Percentiles rank a stretch among this genome's conserved stretches.
These are phyloP conservation scores for Solanum sparsipilum DNA, from an alignment of 257 asterid species.

Conservation along the genomic window DNA sequence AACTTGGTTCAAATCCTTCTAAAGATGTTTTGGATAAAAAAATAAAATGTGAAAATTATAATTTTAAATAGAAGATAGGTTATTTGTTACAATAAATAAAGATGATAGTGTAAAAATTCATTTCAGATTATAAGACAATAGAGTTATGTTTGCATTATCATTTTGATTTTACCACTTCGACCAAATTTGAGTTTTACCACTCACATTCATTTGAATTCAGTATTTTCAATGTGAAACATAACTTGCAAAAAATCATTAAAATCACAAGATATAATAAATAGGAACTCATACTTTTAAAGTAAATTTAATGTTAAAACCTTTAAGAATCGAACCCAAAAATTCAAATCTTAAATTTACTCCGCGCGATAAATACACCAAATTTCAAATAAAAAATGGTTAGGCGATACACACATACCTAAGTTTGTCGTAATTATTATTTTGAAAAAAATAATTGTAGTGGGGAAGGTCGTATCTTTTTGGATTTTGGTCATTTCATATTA, in stretches of 20 bases:
- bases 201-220: too few relatives aligned
- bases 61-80: not conserved
- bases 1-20: not conserved
- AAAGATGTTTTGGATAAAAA: not conserved
- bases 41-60: not conserved
- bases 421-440: not conserved
- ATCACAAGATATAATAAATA: too few relatives aligned
- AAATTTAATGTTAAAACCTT: too few relatives aligned
- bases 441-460: not conserved
- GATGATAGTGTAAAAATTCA: not conserved
- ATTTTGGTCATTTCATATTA: not conserved
- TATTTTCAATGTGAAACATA: too few relatives aligned
- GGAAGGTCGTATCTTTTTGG: not conserved
- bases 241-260: too few relatives aligned
- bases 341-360: not conserved
- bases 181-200: rapidly evolving
- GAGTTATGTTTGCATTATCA: too few relatives aligned
- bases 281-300: not conserved
- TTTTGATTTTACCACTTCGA: not conserved
- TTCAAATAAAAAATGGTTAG: not conserved
- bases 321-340: not conserved
- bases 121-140: not conserved
- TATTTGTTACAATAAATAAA: not conserved
- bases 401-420: not conserved
- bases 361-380: not conserved